Base-by-base conservation (phyloP, 163 green algal species). In the Prototheca wickerhamii region DNA sequence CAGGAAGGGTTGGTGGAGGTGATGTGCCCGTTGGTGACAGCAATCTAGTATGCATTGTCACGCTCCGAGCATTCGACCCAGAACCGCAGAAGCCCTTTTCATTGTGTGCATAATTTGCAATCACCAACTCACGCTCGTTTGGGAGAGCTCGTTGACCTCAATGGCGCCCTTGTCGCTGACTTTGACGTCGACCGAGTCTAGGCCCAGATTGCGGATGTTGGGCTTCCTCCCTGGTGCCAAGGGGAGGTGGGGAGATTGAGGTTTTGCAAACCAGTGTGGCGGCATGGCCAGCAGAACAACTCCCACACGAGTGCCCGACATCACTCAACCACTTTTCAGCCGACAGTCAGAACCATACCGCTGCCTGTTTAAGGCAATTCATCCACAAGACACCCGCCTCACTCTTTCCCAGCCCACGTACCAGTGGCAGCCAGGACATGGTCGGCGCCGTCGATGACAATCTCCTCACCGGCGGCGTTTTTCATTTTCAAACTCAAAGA, bases 131-230 rank as follows among this genome's bases (percentile, higher is more conserved):
- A 72, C 67, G n/a, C 44, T 86, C 26, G 86, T 94, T 31, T 76
- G 71, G 12, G 73, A 87, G 71, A 84, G 92, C 21, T 85, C 75
- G 61, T 96, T 73, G 31, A 96, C 87, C 33, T 72, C 56, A n/a
- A 92, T 82, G 40, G 68, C 72, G 3, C 68, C 79, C n/a, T 82
- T 66, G n/a, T 59, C 33, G 6, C 68, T 61, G 20, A 82, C 55
- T 67, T 86, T 55, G 26, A 97, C 83, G 7, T 87, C 90, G 25
- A 73, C 78, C 26, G 81, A 74, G 60, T 95, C 84, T 63, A 96
- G 69, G 5, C 88, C 88, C 51, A 97, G 73, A 40, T 78, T 64
- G 0, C 63, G 4, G 2, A 84, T 81, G 59, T 95, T 95, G 60
- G 90, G 88, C 5, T 63, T 70, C 25, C 89, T 77, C n/a, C 90